Evolutionary conservation across 1,139 yeast genomes (phyloP).

Genomic region (Candida sojae): DNA sequence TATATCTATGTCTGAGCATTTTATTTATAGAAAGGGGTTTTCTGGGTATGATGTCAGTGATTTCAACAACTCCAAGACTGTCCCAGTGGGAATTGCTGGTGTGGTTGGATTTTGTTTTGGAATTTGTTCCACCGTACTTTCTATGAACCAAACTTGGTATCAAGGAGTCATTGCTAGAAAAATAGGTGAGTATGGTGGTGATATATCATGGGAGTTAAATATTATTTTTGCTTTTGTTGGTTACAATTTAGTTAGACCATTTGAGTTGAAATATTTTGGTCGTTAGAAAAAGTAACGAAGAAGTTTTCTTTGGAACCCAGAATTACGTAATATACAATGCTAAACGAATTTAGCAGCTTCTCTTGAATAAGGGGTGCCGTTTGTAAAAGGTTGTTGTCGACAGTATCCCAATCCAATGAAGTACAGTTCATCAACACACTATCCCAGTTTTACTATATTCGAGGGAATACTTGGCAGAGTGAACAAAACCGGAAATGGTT

Average conservation of each 20-base stretch:
- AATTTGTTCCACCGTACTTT: conserved; percentile 28
- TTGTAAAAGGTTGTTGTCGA: no score
- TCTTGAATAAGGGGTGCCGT: no score
- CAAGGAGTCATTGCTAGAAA: conserved; percentile 26
- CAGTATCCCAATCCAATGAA: no score
- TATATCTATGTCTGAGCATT: conserved; percentile 28
- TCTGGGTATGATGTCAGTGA: conserved; percentile 24
- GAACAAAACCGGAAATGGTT: no score
- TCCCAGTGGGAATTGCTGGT: conserved; percentile 31
- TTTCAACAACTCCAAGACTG: conserved; percentile 20
- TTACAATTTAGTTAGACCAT: conserved; percentile 26
- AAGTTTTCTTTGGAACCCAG: no score
- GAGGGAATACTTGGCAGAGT: no score
- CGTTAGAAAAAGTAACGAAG: conserved; percentile 8
- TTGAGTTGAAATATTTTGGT: conserved; percentile 26
- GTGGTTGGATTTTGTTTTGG: conserved; percentile 27
- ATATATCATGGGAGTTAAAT: conserved; percentile 29
- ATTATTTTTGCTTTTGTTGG: conserved; percentile 26
- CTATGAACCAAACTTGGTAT: conserved; percentile 35
- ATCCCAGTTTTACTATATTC: no score
- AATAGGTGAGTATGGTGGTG: conserved; percentile 24
- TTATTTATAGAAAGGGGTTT: conserved; percentile 26
- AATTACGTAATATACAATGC: no score
- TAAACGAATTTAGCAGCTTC: no score
- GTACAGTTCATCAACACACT: no score